A percentile compares a stretch with the other conserved stretches of the same genome.
Evolutionary conservation across 2,329 filamentous ascomycete genomes (phyloP).

Genomic region (Epichloe sp.): DNA sequence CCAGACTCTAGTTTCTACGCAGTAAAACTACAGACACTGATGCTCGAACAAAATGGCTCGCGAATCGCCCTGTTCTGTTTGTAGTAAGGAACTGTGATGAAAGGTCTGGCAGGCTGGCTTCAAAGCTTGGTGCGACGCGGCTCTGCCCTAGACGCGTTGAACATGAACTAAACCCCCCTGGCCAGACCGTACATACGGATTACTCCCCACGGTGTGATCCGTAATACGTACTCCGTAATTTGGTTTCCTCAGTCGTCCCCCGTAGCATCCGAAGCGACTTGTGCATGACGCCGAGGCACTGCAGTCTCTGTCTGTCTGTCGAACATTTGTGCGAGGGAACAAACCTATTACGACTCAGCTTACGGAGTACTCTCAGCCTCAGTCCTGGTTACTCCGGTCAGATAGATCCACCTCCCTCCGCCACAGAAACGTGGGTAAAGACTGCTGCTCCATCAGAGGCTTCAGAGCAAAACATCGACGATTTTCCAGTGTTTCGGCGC

Average conservation of each 20-base stretch:
- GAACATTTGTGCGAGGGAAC: not conserved
- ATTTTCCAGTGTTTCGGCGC: not conserved
- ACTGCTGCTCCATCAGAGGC: not conserved
- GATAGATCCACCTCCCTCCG: constrained; percentile 1
- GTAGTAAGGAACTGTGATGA: no score
- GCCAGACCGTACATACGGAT: no score
- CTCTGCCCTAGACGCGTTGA: no score
- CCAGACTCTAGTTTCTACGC: no score
- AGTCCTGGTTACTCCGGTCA: constrained; percentile 1
- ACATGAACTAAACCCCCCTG: no score
- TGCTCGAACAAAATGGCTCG: no score
- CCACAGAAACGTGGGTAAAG: not conserved
- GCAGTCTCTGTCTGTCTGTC: not conserved
- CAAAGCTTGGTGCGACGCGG: no score
- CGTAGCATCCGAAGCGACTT: not conserved
- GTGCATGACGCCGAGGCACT: not conserved
- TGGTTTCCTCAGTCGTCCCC: not conserved
- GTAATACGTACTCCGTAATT: no score
- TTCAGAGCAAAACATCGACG: not conserved
- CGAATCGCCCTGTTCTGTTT: no score
- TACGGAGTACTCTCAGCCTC: constrained; percentile 3
- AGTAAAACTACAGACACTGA: no score
- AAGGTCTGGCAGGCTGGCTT: no score
- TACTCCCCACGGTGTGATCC: no score
- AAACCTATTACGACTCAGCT: not conserved